Evolutionary conservation across 148 eudicot species (phyloP), one percentile per base, ranked within the genome.

Genomic region (Oxyria digyna): DNA sequence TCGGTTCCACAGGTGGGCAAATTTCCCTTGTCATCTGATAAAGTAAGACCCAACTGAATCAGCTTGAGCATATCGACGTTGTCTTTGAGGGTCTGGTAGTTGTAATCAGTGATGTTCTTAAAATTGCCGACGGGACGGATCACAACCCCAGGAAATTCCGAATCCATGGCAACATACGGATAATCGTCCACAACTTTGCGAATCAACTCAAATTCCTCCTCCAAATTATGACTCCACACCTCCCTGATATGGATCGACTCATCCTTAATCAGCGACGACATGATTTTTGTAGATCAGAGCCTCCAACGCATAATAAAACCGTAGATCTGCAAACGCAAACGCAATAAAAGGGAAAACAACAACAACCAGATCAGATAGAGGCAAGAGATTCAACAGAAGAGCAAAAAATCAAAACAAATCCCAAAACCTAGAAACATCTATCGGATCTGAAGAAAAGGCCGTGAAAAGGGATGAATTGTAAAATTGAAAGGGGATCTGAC

Each of bases 201-300:
- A 35, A 66, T 66, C 46, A 66, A 27, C 27, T 45, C 69, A 66
- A 66, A 66, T 29, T 66, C 69, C 69, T 66, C 69, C 69, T 35
- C 69, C 42, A 66, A 41, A 66, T 66, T 66, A 41, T 66, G 45
- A 40, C 18, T 41, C 69, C 69, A 66, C 20, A 66, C 69, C 69
- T 66, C 69, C 45, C 69, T 66, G 69, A 66, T 66, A 66, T 66
- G 69, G 46, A 66, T 66, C 45, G 69, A 66, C 8, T 66, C 69
- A 40, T 66, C 69, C 45, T 66, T 66, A 38, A 66, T 66, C 69
- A 66, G 69, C 45, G 69, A 35, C 69, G 46, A 37, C 45, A 66
- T 66, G 46, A 38, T 66, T 2, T 18, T 15, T n/a, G 3, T 10
- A 37, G 6, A 38, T 38, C 69, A 37, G 43, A 20, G 6, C 29